Evolutionary conservation across 2,329 filamentous ascomycete species (phyloP).

Genomic region (Tolypocladium tropicale): DNA sequence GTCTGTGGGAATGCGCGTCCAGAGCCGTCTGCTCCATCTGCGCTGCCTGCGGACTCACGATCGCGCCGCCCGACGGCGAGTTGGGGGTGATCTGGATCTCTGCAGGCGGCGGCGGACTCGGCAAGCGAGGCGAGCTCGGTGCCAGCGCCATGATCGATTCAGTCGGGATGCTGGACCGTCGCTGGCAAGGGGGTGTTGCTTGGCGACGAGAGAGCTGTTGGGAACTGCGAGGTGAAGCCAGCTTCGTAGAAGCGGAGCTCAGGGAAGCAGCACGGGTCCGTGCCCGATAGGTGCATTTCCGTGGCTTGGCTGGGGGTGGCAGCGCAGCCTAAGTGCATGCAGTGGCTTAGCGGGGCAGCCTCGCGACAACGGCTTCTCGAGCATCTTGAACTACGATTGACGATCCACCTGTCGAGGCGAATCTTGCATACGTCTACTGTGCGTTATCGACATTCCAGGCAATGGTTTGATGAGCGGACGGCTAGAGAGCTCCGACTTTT

Average conservation of each 20-base stretch:
- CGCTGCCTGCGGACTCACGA: conserved; percentile 45
- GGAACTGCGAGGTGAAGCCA: background rate
- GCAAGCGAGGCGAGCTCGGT: conserved; percentile 81
- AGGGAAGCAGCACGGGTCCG: conserved; percentile 4
- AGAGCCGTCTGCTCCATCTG: conserved; percentile 53
- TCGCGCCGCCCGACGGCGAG: conserved; percentile 54
- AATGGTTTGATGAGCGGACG: background rate
- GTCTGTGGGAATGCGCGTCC: conserved; percentile 66
- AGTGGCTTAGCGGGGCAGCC: conserved; percentile 8
- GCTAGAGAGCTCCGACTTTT: background rate
- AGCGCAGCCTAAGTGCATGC: conserved; percentile 11
- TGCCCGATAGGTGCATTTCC: conserved; percentile 14
- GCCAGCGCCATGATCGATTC: conserved; percentile 40
- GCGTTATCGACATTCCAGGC: background rate
- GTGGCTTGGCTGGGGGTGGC: conserved; percentile 4
- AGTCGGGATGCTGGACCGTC: conserved; percentile 1
- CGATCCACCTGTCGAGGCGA: background rate
- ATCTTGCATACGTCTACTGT: background rate
- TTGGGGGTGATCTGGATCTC: conserved; percentile 84
- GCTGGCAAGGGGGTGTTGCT: background rate
- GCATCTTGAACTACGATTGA: background rate
- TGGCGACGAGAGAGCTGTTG: conserved; percentile 5
- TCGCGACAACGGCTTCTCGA: background rate
- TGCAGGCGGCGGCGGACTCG: conserved; percentile 86
- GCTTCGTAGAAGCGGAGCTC: conserved; percentile 7